Base-by-base conservation (phyloP, 2,329 filamentous ascomycete genomes). In the Penicillium sp. region DNA sequence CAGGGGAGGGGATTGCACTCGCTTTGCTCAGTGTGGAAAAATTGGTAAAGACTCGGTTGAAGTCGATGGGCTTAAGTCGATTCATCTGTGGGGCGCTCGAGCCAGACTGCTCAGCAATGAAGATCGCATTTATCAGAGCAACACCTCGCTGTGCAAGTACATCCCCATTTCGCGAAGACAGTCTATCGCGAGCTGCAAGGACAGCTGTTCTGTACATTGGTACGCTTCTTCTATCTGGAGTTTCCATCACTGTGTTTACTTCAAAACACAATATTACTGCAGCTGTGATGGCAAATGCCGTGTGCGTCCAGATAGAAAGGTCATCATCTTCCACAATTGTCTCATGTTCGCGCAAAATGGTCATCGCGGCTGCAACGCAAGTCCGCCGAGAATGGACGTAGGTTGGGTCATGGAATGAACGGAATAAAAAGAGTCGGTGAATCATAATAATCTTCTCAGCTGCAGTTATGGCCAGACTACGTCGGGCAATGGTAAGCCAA, bases 381-480 rank as follows among this genome's bases (percentile, higher is more conserved):
- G 74, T 77, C 8, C 67, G 60, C 11, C 75, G 65, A 2, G 75
- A 75, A 14, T 72, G 72, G 23, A 53, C 62, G 47, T 74, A 75
- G 14, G 61, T 69, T 0, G 68, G 63, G 35, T 74, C 72, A 16
- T 66, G 55, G n/a, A 69, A 72, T 42, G 67, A 74, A 26, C 67
- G 68, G 26, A 73, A 74, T 7, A 77, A 53, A 37, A 75, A 76
- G 0, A 71, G 68, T 3, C 75, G 69, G 56, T 78, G 75, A 21
- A 78, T 75, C 74, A 77, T 76, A 62, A 77, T 77, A 52, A 77
- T 75, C 57, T 78, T 77, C 55, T 77, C 73, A 2, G 70, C 69
- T 1, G 74, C 71, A 1, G 70, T 74, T 26, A 78, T 76, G 11
- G 75, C 71, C 19, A 78, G 65, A 27, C 75, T 69, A 6, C 68